phyloP scores from a whole-genome alignment of 768 basidiomycete species.

The Russula dissimulans region DNA sequence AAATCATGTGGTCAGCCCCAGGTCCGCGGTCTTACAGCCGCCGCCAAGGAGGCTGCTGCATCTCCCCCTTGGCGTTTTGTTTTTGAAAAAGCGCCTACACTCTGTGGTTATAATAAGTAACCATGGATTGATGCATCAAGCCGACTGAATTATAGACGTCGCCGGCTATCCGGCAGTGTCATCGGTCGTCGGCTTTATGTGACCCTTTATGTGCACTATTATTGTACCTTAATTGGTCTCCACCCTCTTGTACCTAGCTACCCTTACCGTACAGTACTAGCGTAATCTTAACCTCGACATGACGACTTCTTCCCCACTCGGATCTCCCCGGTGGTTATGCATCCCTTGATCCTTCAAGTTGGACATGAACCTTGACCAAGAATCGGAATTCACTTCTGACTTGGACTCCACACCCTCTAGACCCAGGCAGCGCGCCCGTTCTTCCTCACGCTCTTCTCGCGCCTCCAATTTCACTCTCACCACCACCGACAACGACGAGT shows the following conservation, averaged over 20 bases:
- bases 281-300: no score
- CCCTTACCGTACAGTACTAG: no score
- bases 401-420: constrained; percentile 12
- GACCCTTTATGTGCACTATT: no score
- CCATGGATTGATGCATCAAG: no score
- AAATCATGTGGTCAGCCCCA: not conserved
- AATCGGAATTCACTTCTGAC: constrained; percentile 9
- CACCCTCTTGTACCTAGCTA: no score
- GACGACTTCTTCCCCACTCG: not conserved
- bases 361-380: not conserved
- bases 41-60: not conserved
- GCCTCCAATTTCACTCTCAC: constrained; percentile 22
- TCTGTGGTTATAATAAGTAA: no score
- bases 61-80: no score
- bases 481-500: constrained; percentile 22
- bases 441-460: constrained; percentile 4
- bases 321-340: not conserved
- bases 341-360: not conserved
- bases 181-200: no score
- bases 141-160: no score
- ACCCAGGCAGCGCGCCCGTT: constrained; percentile 3
- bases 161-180: no score
- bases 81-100: no score
- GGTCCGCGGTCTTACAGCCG: not conserved
- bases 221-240: no score